Base-by-base conservation (phyloP, 257 asterid genomes). In the Rehmannia glutinosa region DNA sequence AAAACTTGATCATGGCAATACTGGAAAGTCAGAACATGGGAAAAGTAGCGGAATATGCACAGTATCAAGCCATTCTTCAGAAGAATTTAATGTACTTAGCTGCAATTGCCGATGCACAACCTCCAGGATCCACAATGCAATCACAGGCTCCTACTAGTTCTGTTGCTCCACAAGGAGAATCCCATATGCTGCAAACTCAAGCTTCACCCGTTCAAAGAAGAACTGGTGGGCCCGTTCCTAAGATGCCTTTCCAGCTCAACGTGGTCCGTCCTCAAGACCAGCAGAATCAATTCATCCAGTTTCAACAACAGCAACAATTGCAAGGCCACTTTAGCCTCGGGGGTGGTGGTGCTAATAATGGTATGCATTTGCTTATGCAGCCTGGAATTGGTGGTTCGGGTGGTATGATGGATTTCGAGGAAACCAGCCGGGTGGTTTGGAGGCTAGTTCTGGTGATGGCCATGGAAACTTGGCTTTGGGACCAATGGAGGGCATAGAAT, bases 81-180 rank as follows among this genome's bases (percentile, higher is more conserved):
- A 88, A 88, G 77, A 94, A 94, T 70, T 80, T 94, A 73, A 88
- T 87, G 96, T 90, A 90, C 71, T 78, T 94, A 75, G 99, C 99
- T 23, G 99, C 99, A 6, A 86, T 93, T 16, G 99, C 99, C 38
- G 99, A 93, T 85, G 97, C 97, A 51, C 99, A 93, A 79, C 92
- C 99, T 32, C 96, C 64, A 60, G 87, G 78, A 66, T 74, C 95
- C 38, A 82, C 45, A 65, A 21, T 62, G 19, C 23, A 59, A 3
- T 62, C 54, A 30, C 88, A 87, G 88, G 70, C 59, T 70, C 78
- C 92, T 8, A 68, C 86, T 45, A 72, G 77, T 56, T 54, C 89
- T 2, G 81, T 73, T 56, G 52, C 85, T 57, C 91, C 81, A 47
- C 94, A 73, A 55, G 96, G 92, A 68, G 82, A 74, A 51, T 13